These are phyloP conservation scores for Avena insularis DNA, from an alignment of 176 grass and related monocot genomes.

Conservation along the genomic window DNA sequence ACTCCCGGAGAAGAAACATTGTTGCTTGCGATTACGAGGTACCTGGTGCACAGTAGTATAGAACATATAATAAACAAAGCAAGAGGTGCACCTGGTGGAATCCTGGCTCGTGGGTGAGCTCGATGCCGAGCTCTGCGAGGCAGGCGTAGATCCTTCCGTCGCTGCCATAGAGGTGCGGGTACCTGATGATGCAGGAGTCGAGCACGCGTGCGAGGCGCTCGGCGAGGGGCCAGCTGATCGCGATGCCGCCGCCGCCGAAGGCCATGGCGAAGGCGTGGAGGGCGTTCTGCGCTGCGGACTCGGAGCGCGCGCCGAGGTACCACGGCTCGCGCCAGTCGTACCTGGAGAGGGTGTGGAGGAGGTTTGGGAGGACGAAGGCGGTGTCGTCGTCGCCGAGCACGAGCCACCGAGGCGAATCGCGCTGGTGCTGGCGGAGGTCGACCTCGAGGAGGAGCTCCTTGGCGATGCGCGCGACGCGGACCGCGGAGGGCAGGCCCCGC, in stretches of 20 bases:
- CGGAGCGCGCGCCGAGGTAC: constrained; percentile 82
- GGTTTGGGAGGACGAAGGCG: constrained; percentile 81
- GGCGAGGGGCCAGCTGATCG: constrained; percentile 85
- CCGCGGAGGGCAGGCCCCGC: constrained; percentile 70
- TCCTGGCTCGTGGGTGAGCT: constrained; percentile 81
- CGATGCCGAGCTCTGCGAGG: constrained; percentile 84
- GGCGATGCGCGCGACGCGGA: constrained; percentile 91
- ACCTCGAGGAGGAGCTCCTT: constrained; percentile 62
- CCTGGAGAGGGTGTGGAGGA: constrained; percentile 57
- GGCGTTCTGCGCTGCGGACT: constrained; percentile 75
- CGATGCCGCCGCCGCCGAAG: constrained; percentile 77
- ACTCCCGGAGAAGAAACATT: background rate
- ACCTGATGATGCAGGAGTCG: constrained; percentile 86
- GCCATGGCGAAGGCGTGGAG: constrained; percentile 86
- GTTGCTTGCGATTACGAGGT: background rate
- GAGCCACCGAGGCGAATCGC: constrained; percentile 52
- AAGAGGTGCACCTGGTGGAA: constrained; percentile 85
- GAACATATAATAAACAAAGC: too few species aligned
- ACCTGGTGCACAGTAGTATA: too few species aligned
- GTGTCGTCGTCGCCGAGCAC: constrained; percentile 94
- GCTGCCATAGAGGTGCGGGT: constrained; percentile 88
- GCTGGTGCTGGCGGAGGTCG: background rate
- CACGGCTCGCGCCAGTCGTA: constrained; percentile 85
- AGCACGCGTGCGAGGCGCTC: constrained; percentile 61
- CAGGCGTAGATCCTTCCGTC: constrained; percentile 83